Conservation (phyloP, 2,329 filamentous ascomycete genomes). For the Arthrinium puccinioides region DNA sequence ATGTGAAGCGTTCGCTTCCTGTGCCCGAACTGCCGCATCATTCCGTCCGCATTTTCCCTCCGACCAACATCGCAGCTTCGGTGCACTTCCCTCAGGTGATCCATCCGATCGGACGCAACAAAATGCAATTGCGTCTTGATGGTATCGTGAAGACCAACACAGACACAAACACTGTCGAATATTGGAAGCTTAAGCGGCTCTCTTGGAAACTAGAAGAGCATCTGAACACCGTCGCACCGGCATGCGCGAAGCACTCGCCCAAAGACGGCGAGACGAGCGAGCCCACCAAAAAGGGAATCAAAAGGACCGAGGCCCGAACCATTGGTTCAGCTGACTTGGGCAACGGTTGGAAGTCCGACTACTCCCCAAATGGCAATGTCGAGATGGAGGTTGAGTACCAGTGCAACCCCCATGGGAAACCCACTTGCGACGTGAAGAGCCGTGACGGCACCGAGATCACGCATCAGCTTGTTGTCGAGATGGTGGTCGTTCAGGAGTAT, state of each 20-base stretch:
- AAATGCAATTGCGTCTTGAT: conserved; percentile 71
- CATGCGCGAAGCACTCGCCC: conserved; percentile 68
- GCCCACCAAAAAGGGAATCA: conserved; percentile 53
- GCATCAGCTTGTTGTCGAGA: conserved; percentile 83
- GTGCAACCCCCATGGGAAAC: conserved; percentile 49
- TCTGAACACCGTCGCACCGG: conserved; percentile 68
- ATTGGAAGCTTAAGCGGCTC: conserved; percentile 85
- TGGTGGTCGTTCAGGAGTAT: conserved; percentile 92
- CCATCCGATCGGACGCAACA: conserved; percentile 78
- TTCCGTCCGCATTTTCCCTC: conserved; percentile 90
- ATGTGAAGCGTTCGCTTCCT: conserved; percentile 70
- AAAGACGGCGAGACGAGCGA: conserved; percentile 36
- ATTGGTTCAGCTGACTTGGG: conserved; percentile 79
- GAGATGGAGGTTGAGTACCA: conserved; percentile 78
- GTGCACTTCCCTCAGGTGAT: conserved; percentile 78
- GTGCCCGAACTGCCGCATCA: conserved; percentile 74
- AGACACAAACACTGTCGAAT: conserved; percentile 63
- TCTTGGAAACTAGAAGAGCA: conserved; percentile 92
- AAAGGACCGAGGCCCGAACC: conserved; percentile 67
- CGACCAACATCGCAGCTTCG: conserved; percentile 84
- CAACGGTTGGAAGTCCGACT: conserved; percentile 80
- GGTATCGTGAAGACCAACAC: conserved; percentile 70
- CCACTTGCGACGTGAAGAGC: conserved; percentile 71
- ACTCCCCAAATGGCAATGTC: conserved; percentile 51
- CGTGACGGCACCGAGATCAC: conserved; percentile 69